phyloP scores from a whole-genome alignment of 2,329 filamentous ascomycete species.

The Sarocladium oryzae region DNA sequence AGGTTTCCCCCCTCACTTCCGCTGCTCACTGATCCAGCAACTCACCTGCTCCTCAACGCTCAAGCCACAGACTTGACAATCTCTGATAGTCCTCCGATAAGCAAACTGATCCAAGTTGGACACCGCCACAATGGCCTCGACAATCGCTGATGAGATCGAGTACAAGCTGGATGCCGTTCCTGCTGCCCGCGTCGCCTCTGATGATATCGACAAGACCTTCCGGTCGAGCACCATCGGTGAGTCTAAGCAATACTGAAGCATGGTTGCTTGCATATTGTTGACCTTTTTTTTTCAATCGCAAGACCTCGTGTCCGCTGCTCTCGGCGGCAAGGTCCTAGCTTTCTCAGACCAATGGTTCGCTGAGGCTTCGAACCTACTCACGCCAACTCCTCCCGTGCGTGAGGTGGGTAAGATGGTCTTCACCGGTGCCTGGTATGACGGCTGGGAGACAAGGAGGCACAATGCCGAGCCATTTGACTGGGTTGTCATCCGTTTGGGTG shows the following conservation, averaged over 20 bases:
- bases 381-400: slow-evolving; percentile 55
- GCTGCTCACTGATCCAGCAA: background rate
- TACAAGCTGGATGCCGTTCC: slow-evolving; percentile 52
- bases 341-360: slow-evolving; percentile 66
- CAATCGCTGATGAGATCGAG: slow-evolving; percentile 37
- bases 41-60: background rate
- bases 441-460: slow-evolving; percentile 63
- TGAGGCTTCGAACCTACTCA: slow-evolving; percentile 57
- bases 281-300: background rate
- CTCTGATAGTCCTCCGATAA: too few species aligned
- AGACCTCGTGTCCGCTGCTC: slow-evolving; percentile 55
- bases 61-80: background rate
- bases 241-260: too few species aligned
- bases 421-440: slow-evolving; percentile 64
- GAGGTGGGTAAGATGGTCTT: slow-evolving; percentile 63
- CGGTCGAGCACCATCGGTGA: slow-evolving; percentile 55
- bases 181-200: slow-evolving; percentile 40
- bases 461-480: slow-evolving; percentile 60
- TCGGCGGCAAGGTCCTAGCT: slow-evolving; percentile 58
- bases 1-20: background rate
- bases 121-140: slow-evolving; percentile 22
- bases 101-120: background rate
- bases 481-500: slow-evolving; percentile 59
- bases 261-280: too few species aligned
- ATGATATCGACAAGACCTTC: slow-evolving; percentile 55